Conservation (phyloP, 73 alveolate genomes). For the Paramecium primaurelia region DNA sequence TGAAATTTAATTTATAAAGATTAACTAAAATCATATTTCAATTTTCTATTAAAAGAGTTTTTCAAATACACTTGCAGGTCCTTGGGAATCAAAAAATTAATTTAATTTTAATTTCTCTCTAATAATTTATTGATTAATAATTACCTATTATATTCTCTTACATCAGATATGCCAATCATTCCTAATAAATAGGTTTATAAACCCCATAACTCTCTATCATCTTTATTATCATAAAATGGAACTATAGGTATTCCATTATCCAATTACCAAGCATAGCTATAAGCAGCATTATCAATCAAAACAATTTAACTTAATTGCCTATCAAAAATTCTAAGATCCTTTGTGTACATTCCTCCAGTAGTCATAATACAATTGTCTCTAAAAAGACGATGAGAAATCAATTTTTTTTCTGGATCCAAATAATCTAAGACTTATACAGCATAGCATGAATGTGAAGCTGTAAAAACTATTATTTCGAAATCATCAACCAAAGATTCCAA, state of each 20-base stretch:
- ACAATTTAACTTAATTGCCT: conserved; percentile 65
- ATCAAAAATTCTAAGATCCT: conserved; percentile 71
- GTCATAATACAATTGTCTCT: conserved; percentile 71
- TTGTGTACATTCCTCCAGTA: conserved; percentile 67
- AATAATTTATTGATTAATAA: not conserved
- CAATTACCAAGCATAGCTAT: conserved; percentile 67
- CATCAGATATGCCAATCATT: conserved; percentile 41
- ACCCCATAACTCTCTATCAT: conserved; percentile 67
- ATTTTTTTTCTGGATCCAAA: conserved; percentile 69
- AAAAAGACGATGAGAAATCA: conserved; percentile 69
- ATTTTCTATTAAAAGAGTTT: not conserved
- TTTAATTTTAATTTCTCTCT: conserved; percentile 20
- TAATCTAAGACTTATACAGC: conserved; percentile 69
- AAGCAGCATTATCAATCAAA: conserved; percentile 73
- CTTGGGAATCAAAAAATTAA: conserved; percentile 17
- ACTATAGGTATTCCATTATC: conserved; percentile 78
- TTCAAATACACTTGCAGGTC: conserved; percentile 48
- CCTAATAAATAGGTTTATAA: conserved; percentile 26
- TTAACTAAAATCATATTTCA: conserved; percentile 22
- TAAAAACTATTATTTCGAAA: conserved; percentile 72
- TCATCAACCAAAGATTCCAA: conserved; percentile 61
- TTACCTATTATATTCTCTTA: conserved; percentile 56
- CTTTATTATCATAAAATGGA: conserved; percentile 70
- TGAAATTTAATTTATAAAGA: not conserved
- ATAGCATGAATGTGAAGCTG: conserved; percentile 72